phyloP scores from a whole-genome alignment of 768 basidiomycete species.

The Strobilomyces confusus region DNA sequence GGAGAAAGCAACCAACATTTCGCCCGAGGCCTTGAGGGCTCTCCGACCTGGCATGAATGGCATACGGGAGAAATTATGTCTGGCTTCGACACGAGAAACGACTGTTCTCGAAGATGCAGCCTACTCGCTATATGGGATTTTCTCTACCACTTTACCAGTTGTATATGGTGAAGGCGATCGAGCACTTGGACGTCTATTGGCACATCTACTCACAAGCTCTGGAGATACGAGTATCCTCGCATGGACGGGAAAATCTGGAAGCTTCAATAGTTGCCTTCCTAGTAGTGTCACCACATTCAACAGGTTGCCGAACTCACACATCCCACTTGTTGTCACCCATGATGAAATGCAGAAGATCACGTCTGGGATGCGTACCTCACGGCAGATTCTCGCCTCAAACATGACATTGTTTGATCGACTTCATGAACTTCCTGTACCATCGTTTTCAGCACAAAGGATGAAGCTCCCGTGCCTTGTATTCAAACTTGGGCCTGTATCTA shows the following conservation, averaged over 20 bases:
- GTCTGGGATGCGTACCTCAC: background rate
- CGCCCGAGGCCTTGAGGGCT: background rate
- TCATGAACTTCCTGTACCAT: background rate
- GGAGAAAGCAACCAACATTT: slow-evolving; percentile 3
- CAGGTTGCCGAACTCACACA: no score
- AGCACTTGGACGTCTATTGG: background rate
- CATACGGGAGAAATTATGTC: slow-evolving; percentile 2
- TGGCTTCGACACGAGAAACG: slow-evolving; percentile 7
- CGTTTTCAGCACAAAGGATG: background rate
- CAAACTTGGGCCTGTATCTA: background rate
- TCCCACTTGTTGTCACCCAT: background rate
- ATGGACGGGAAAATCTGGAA: no score
- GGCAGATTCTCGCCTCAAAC: background rate
- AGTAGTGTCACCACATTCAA: no score
- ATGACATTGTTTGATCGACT: background rate
- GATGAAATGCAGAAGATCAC: background rate
- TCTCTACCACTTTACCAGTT: background rate
- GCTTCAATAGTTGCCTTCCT: no score
- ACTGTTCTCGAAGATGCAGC: slow-evolving; percentile 9
- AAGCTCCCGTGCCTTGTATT: slow-evolving; percentile 2
- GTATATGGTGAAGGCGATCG: slow-evolving; percentile 11
- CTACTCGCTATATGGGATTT: slow-evolving; percentile 11
- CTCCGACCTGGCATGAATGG: background rate
- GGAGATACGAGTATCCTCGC: no score
- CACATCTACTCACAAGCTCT: background rate